A percentile compares a stretch with the other conserved stretches of the same genome.
These are phyloP conservation scores for Syzygium grande DNA, from an alignment of 345 rosid species.

Conservation along the genomic window DNA sequence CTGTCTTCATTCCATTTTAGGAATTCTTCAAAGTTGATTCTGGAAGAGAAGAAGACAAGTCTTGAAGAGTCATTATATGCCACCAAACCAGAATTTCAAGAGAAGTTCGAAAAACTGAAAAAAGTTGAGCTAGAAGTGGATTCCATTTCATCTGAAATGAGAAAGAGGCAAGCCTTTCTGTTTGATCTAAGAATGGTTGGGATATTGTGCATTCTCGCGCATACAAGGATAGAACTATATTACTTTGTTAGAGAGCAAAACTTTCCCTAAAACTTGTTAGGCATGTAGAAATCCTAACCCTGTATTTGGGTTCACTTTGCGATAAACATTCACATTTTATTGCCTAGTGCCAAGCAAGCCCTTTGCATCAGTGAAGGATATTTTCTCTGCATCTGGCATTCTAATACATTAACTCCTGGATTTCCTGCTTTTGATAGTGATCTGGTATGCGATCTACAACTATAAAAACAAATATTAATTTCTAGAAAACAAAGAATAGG, in stretches of 20 bases:
- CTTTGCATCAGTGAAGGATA: background rate
- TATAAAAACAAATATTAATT: background rate
- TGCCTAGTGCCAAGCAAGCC: background rate
- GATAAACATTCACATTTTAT: background rate
- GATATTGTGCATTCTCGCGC: background rate
- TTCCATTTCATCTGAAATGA: constrained; percentile 43
- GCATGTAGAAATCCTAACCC: background rate
- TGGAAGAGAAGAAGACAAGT: constrained; percentile 50
- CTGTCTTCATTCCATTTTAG: constrained; percentile 18
- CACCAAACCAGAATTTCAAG: constrained; percentile 40
- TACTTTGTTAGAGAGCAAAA: background rate
- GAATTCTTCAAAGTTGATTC: constrained; percentile 35
- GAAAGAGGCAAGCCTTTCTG: constrained; percentile 31
- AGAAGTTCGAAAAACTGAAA: constrained; percentile 46
- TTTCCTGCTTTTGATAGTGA: background rate
- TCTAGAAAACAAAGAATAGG: background rate
- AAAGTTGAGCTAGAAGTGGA: constrained; percentile 42
- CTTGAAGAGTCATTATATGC: constrained; percentile 50
- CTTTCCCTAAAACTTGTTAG: background rate
- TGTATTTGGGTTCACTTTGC: background rate
- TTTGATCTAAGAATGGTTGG: background rate
- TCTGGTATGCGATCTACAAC: background rate
- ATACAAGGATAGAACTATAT: background rate
- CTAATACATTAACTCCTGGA: background rate
- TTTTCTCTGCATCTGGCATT: background rate